Evolutionary conservation across 2,329 filamentous ascomycete species (phyloP).

Genomic region (Zasmidium angulare): DNA sequence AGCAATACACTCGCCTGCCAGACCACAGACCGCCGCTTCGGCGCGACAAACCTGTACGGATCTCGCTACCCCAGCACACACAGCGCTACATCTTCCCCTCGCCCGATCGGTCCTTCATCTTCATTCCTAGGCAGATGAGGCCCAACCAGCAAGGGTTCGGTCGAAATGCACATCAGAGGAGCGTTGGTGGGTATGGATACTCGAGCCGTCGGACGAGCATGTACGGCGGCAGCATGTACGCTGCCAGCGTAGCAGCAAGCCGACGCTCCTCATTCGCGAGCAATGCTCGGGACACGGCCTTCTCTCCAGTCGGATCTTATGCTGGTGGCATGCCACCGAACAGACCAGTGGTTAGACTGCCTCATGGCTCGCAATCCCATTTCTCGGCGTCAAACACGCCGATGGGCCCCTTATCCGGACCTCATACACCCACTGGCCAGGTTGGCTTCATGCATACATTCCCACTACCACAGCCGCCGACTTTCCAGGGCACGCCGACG

Average conservation of each 20-base stretch:
- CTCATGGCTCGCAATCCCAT: slow-evolving; percentile 55
- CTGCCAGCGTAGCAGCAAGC: slow-evolving; percentile 84
- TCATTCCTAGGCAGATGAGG: slow-evolving; percentile 89
- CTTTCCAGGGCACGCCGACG: slow-evolving; percentile 61
- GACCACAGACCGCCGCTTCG: slow-evolving; percentile 92
- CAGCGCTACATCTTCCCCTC: slow-evolving; percentile 91
- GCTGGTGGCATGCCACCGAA: slow-evolving; percentile 53
- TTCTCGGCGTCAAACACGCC: slow-evolving; percentile 35
- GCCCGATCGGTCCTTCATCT: slow-evolving; percentile 89
- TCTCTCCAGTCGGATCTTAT: slow-evolving; percentile 75
- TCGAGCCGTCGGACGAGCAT: slow-evolving; percentile 79
- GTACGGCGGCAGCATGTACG: slow-evolving; percentile 78
- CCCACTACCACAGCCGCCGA: slow-evolving; percentile 54
- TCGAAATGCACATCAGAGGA: slow-evolving; percentile 67
- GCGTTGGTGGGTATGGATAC: slow-evolving; percentile 65
- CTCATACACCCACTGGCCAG: slow-evolving; percentile 49
- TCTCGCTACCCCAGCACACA: slow-evolving; percentile 77
- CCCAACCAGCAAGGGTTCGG: slow-evolving; percentile 82
- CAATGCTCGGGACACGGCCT: slow-evolving; percentile 67
- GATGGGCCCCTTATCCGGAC: slow-evolving; percentile 33
- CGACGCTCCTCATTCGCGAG: slow-evolving; percentile 78
- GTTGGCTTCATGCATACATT: slow-evolving; percentile 55
- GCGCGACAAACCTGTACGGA: slow-evolving; percentile 92
- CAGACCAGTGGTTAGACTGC: slow-evolving; percentile 81
- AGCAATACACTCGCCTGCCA: slow-evolving; percentile 89